Evolutionary conservation across 2,329 filamentous ascomycete species (phyloP).

Genomic region (Exophiala xenobiotica): DNA sequence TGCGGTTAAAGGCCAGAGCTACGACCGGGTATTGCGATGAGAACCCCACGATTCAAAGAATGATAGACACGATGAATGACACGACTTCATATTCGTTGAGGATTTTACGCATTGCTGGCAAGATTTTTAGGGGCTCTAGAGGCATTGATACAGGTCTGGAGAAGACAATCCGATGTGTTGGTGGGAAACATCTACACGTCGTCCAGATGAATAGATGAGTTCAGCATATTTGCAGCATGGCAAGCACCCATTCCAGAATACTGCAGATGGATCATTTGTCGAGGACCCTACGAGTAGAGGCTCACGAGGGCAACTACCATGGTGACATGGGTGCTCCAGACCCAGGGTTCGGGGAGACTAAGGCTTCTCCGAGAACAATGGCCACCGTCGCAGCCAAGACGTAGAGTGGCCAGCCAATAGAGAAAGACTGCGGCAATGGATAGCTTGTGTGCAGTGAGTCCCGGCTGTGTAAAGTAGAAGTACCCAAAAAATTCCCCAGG

Average conservation of each 20-base stretch:
- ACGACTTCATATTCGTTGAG: slow-evolving; percentile 3
- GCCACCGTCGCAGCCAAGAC: slow-evolving; percentile 8
- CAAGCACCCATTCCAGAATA: too few relatives aligned
- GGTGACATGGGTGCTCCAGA: background rate
- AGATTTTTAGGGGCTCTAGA: slow-evolving; percentile 2
- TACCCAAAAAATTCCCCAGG: slow-evolving; percentile 23
- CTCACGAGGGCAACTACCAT: background rate
- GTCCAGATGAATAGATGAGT: background rate
- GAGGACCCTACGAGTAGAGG: background rate
- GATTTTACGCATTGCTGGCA: slow-evolving; percentile 8
- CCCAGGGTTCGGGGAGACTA: slow-evolving; percentile 14
- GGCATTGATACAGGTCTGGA: slow-evolving; percentile 1
- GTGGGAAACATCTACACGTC: too few relatives aligned
- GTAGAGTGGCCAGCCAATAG: background rate
- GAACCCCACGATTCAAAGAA: background rate
- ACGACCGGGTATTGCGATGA: slow-evolving; percentile 64
- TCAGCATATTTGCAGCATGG: background rate
- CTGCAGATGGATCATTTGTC: too few relatives aligned
- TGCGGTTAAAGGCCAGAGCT: slow-evolving; percentile 67
- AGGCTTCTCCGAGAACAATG: background rate
- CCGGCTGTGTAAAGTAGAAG: background rate
- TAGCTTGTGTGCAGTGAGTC: background rate
- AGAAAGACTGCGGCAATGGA: background rate
- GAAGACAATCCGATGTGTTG: background rate
- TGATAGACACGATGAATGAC: slow-evolving; percentile 11